Evolutionary conservation across 495 filamentous ascomycete genomes (phyloP), one percentile per base, ranked within the genome.

Genomic region (Cercophora sp.): DNA sequence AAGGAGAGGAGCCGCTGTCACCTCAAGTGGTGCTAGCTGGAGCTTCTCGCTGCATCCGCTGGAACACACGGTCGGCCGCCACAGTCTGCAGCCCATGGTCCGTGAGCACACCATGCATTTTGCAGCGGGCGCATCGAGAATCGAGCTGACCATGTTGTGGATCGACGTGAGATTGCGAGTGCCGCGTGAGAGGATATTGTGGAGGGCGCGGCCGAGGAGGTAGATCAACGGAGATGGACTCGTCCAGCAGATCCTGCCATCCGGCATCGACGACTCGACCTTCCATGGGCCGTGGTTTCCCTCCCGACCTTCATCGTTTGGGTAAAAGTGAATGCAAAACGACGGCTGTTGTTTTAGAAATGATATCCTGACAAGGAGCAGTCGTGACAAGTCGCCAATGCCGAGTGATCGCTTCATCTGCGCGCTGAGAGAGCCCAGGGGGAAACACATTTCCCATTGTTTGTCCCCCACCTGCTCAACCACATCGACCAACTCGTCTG

Each of bases 281-380:
- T 18, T 15, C 41, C 35, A 52, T 3, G 36, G 41, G 8, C 35
- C 37, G 22, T 57, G 55, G 11, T 47, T 29, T 15, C 48, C 19
- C 11, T 41, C 32, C 6, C 22, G 34, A 8, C 35, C 42, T 8
- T 53, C 55, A 9, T 57, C 48, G 16, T 46, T 57, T 9, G 55
- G 55, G 48, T 35, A 26, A 10, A 52, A 47, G 27, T 57, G 55
- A 19, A 53, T 48, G 37, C 55, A 57, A 32, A 57, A 57, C 5
- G 48, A 32, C 13, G 55, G 55, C 27, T 48, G 55, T 16, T 48
- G 55, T 8, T 42, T 48, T 20, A 41, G 16, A 15, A 49, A 36
- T n/a, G 48, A 53, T 27, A 57, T 35, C 29, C 55, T 57, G 26
- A 57, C 55, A 5, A 57, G 48, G 6, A 57, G 35, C 16, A 57